phyloP scores from a whole-genome alignment of 2,329 filamentous ascomycete species.

The Dryadomyces quercivorus region DNA sequence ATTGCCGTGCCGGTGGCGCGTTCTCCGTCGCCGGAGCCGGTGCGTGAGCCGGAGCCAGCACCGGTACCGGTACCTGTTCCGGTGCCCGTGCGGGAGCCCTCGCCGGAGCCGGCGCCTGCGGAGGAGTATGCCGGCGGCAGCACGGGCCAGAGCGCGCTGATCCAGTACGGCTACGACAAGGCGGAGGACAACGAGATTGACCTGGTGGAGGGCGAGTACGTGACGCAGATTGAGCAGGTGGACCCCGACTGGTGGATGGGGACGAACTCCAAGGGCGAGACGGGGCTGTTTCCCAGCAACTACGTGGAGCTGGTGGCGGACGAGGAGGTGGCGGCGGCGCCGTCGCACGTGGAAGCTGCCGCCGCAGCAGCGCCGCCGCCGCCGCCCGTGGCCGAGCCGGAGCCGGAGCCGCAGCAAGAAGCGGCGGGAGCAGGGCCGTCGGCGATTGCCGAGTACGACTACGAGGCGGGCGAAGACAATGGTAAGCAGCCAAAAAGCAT shows the following conservation, averaged over 20 bases:
- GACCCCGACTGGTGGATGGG: constrained; percentile 99
- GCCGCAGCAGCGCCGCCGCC: constrained; percentile 17
- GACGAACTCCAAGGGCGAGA: constrained; percentile 71
- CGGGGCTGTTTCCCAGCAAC: constrained; percentile 89
- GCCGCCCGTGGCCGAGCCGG: constrained; percentile 15
- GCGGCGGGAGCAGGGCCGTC: constrained; percentile 16
- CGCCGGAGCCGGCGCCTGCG: constrained; percentile 43
- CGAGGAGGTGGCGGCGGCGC: constrained; percentile 22
- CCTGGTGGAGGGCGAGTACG: constrained; percentile 73
- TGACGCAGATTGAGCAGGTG: constrained; percentile 92
- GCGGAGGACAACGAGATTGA: constrained; percentile 96
- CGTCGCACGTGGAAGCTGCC: constrained; percentile 7
- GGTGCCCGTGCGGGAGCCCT: constrained; percentile 48
- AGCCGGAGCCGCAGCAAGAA: constrained; percentile 17
- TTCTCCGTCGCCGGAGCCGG: constrained; percentile 32
- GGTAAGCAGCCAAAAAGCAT: constrained; percentile 38
- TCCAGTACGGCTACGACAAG: constrained; percentile 95
- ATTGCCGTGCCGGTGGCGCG: constrained; percentile 30
- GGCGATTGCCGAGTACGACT: constrained; percentile 79
- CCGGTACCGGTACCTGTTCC: constrained; percentile 25
- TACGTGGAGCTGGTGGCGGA: constrained; percentile 80
- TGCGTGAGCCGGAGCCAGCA: constrained; percentile 28
- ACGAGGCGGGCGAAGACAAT: constrained; percentile 94
- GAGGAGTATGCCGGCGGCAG: constrained; percentile 29
- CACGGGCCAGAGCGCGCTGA: constrained; percentile 55